Conservation (phyloP, 2,329 filamentous ascomycete species). For the Dactylonectria macrodidyma region DNA sequence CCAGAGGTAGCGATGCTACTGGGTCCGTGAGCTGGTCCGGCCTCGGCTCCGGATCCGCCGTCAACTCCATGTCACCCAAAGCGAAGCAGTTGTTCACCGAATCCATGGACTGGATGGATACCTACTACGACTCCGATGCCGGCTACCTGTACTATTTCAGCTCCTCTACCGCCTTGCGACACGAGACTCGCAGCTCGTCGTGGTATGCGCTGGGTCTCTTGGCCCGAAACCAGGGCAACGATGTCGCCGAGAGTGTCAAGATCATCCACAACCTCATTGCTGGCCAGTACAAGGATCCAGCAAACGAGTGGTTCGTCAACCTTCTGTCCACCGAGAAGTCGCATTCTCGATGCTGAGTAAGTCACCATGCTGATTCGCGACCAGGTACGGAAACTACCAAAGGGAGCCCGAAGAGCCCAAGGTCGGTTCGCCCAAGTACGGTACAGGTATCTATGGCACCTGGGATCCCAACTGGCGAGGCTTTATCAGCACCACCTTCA, state of each 20-base stretch:
- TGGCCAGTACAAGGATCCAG: slow-evolving; percentile 66
- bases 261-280: slow-evolving; percentile 69
- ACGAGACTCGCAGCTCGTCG: slow-evolving; percentile 69
- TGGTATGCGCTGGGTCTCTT: slow-evolving; percentile 74
- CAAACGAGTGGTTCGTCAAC: slow-evolving; percentile 66
- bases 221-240: slow-evolving; percentile 65
- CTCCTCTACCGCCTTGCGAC: slow-evolving; percentile 61
- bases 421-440: slow-evolving; percentile 67
- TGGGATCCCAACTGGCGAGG: slow-evolving; percentile 78
- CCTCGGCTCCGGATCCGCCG: slow-evolving; percentile 2
- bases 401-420: slow-evolving; percentile 70
- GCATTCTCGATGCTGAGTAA: too few relatives aligned
- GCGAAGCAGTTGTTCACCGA: slow-evolving; percentile 38
- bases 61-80: slow-evolving; percentile 26
- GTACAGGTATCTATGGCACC: slow-evolving; percentile 66
- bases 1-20: too few relatives aligned
- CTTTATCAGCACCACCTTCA: slow-evolving; percentile 72
- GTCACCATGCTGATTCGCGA: neutral
- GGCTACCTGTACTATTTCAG: slow-evolving; percentile 69
- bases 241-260: slow-evolving; percentile 65
- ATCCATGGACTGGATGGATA: slow-evolving; percentile 63
- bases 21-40: too few relatives aligned
- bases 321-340: neutral
- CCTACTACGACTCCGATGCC: slow-evolving; percentile 65
- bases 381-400: slow-evolving; percentile 62